Evolutionary conservation across 768 basidiomycete species (phyloP).

Genomic region (Lentinula aciculospora): DNA sequence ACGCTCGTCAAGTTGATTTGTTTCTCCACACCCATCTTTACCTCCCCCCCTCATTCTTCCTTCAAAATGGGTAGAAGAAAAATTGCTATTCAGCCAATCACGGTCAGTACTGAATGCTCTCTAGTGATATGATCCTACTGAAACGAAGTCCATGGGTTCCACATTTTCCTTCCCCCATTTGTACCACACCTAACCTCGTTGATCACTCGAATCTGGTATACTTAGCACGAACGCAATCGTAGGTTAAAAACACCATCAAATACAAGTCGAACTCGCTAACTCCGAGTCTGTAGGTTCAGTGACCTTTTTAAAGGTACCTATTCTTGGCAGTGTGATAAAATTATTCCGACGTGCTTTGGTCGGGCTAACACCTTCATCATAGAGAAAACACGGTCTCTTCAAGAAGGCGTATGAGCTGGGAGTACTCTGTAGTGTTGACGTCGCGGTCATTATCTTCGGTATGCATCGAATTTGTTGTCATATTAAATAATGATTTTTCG

Average conservation of each 20-base stretch:
- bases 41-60: neutral
- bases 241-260: neutral
- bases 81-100: conserved; percentile 80
- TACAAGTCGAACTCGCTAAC: neutral
- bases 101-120: conserved; percentile 39
- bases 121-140: conserved; percentile 11
- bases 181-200: conserved; percentile 23
- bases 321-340: conserved; percentile 46
- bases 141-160: neutral
- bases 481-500: conserved; percentile 33
- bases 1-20: neutral
- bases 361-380: conserved; percentile 17
- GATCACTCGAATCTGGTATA: conserved; percentile 29
- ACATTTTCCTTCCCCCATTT: conserved; percentile 14
- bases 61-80: conserved; percentile 64
- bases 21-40: conserved; percentile 4
- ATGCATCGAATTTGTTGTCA: conserved; percentile 14
- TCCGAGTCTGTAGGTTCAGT: conserved; percentile 38
- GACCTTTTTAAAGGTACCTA: conserved; percentile 83
- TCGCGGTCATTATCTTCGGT: conserved; percentile 79
- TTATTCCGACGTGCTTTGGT: conserved; percentile 17
- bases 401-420: conserved; percentile 89
- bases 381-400: conserved; percentile 90
- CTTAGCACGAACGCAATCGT: conserved; percentile 87
- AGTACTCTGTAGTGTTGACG: conserved; percentile 85